Percentiles rank a stretch among this genome's conserved stretches.
Conservation (phyloP, 176 grass and related monocot species). For the Eleusine indica region DNA sequence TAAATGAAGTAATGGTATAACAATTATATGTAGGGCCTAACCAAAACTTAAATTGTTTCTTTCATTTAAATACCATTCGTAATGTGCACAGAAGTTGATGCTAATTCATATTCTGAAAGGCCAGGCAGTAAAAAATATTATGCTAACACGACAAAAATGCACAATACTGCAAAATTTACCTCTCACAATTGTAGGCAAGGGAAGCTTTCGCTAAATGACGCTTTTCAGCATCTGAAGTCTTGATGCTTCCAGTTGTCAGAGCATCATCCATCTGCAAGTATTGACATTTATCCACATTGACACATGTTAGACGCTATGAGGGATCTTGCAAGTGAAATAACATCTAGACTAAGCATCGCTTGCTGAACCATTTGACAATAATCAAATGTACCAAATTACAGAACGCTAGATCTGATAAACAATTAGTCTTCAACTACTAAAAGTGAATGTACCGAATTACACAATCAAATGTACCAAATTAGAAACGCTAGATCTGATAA, state of each 20-base stretch:
- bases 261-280: slow-evolving; percentile 90
- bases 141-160: background rate
- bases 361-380: background rate
- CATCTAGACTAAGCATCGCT: background rate
- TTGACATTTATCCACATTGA: slow-evolving; percentile 11
- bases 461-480: too few species aligned
- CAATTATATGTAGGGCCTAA: background rate
- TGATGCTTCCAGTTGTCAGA: slow-evolving; percentile 96
- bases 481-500: too few species aligned
- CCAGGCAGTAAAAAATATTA: background rate
- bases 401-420: background rate
- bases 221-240: slow-evolving; percentile 83
- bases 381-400: slow-evolving; percentile 3
- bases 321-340: slow-evolving; percentile 9
- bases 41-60: background rate
- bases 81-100: background rate
- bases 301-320: background rate
- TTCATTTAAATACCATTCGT: background rate
- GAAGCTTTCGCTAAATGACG: slow-evolving; percentile 88
- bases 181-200: slow-evolving; percentile 98
- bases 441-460: too few species aligned
- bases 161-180: slow-evolving; percentile 52
- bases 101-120: background rate
- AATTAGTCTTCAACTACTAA: background rate
- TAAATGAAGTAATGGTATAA: background rate